Conservation (phyloP, 257 asterid genomes). For the Penstemon barbatus region DNA sequence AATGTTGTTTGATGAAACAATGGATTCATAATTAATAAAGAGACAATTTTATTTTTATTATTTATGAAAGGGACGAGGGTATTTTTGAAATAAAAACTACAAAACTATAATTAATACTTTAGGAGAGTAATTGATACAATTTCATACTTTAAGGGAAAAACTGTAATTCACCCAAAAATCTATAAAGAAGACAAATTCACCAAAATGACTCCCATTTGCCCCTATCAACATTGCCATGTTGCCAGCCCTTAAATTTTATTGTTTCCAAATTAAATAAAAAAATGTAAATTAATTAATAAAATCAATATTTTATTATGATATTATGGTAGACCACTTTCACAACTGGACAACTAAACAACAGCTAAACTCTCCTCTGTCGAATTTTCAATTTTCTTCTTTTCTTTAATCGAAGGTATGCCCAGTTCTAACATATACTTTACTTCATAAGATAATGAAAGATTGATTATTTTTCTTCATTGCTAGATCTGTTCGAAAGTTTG, state of each 20-base stretch:
- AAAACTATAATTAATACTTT: no score
- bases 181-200: conserved; percentile 21
- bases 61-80: no score
- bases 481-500: conserved; percentile 30
- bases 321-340: conserved; percentile 17
- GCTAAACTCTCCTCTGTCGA: not conserved
- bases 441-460: not conserved
- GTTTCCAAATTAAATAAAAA: conserved; percentile 9
- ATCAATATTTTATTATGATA: not conserved
- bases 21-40: no score
- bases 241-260: conserved; percentile 28
- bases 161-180: no score
- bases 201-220: conserved; percentile 20
- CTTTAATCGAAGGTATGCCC: conserved; percentile 24
- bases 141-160: no score
- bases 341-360: not conserved
- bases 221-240: conserved; percentile 33
- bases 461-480: conserved; percentile 9
- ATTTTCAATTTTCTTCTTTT: conserved; percentile 5
- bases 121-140: no score
- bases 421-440: not conserved
- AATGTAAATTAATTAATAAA: not conserved
- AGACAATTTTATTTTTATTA: no score
- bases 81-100: no score
- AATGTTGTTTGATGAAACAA: no score